Evolutionary conservation across 2,329 filamentous ascomycete genomes (phyloP).

Genomic region (Xylariaceae sp.): DNA sequence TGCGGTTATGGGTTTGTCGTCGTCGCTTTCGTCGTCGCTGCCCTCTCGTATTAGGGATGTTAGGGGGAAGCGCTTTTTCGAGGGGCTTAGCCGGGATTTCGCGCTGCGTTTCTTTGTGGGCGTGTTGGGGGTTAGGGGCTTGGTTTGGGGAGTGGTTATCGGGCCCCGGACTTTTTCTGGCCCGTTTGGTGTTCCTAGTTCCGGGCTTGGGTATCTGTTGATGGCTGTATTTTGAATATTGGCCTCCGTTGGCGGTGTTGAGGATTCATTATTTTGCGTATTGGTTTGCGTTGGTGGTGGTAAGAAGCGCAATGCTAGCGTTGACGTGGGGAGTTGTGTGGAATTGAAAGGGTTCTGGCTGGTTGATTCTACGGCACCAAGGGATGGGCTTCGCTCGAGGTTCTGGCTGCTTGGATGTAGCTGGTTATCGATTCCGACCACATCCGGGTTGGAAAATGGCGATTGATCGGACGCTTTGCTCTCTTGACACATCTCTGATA

Average conservation of each 20-base stretch:
- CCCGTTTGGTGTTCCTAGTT: constrained; percentile 15
- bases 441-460: not conserved
- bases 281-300: not conserved
- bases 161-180: not conserved
- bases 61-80: constrained; percentile 22
- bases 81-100: constrained; percentile 3
- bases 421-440: constrained; percentile 3
- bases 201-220: constrained; percentile 16
- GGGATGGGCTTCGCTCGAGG: constrained; percentile 11
- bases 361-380: constrained; percentile 4
- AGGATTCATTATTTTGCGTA: not conserved
- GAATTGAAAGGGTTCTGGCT: constrained; percentile 4
- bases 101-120: constrained; percentile 13
- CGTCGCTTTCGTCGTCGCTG: constrained; percentile 25
- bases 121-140: constrained; percentile 6
- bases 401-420: not conserved
- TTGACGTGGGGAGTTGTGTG: not conserved
- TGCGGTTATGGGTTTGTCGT: constrained; percentile 24
- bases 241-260: not conserved
- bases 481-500: not conserved
- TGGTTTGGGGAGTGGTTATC: not conserved
- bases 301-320: not conserved
- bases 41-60: constrained; percentile 24
- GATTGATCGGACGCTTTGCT: not conserved
- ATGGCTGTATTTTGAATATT: not conserved